Conservation (phyloP, 345 rosid species). For the Linum lewisii region DNA sequence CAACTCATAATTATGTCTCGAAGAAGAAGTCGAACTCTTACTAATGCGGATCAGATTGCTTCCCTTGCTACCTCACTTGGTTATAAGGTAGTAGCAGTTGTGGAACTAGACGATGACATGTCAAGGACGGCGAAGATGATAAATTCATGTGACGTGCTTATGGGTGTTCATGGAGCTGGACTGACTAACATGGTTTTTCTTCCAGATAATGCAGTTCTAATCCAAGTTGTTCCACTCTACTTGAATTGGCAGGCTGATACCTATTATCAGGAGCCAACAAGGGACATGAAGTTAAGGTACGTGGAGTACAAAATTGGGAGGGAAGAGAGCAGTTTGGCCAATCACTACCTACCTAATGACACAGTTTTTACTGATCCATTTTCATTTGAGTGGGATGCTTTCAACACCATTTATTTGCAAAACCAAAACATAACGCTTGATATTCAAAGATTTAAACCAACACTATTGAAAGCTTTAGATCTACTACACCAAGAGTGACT, state of each 20-base stretch:
- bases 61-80: conserved; percentile 35
- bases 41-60: conserved; percentile 32
- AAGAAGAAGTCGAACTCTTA: conserved; percentile 43
- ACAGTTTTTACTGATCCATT: background rate
- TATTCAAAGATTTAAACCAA: too few relatives aligned
- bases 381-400: too few relatives aligned
- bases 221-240: conserved; percentile 69
- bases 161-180: conserved; percentile 89
- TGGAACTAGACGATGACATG: conserved; percentile 44
- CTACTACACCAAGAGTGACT: too few relatives aligned
- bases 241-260: conserved; percentile 41
- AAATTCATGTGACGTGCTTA: conserved; percentile 66
- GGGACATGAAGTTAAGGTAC: background rate
- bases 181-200: conserved; percentile 70
- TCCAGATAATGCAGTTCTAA: conserved; percentile 65
- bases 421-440: too few relatives aligned
- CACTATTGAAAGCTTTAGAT: too few relatives aligned
- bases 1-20: conserved; percentile 52
- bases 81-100: conserved; percentile 34
- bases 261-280: background rate
- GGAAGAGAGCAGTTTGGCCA: background rate
- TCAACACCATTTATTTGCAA: too few relatives aligned
- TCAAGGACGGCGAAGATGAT: conserved; percentile 32
- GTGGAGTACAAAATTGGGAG: background rate
- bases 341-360: background rate